These are phyloP conservation scores for Polygonum maritimum DNA, from an alignment of 148 eudicot genomes.

Conservation along the genomic window DNA sequence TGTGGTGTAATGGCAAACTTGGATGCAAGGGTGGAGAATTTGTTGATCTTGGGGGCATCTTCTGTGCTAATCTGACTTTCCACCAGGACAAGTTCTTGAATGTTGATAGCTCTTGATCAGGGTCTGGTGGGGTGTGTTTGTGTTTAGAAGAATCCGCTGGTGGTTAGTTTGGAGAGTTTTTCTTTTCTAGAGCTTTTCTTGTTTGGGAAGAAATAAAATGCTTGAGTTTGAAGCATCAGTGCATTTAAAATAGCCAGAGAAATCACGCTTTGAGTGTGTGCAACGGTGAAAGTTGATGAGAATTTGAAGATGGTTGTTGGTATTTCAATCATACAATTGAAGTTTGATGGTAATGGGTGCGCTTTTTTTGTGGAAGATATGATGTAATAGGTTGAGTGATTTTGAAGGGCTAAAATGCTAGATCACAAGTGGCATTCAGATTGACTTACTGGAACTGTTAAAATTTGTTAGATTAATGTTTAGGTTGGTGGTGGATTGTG, in stretches of 20 bases:
- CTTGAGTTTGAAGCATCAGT: conserved; percentile 25
- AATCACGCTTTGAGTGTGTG: conserved; percentile 3
- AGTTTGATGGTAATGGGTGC: not conserved
- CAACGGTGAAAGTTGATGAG: conserved; percentile 6
- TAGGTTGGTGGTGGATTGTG: too few species aligned
- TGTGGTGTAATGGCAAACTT: conserved; percentile 8
- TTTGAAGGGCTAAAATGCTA: not conserved
- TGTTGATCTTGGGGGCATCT: conserved; percentile 47
- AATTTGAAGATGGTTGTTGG: conserved; percentile 14
- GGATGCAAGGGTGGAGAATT: conserved; percentile 15
- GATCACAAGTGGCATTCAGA: not conserved
- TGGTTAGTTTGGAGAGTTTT: conserved; percentile 11
- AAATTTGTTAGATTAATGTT: too few species aligned
- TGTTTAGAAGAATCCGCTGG: conserved; percentile 7
- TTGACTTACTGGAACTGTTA: not conserved
- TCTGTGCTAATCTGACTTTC: not conserved
- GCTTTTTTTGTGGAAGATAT: not conserved
- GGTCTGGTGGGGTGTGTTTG: not conserved
- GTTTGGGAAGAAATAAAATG: not conserved
- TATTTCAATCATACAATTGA: conserved; percentile 3
- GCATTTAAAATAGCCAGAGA: not conserved
- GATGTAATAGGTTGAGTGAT: not conserved
- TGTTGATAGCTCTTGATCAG: not conserved
- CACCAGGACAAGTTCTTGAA: not conserved
- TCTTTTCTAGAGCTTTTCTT: not conserved